A percentile compares a stretch with the other conserved stretches of the same genome.
These are phyloP conservation scores for Candida arabinofermentans DNA, from an alignment of 805 yeast genomes.

Conservation along the genomic window DNA sequence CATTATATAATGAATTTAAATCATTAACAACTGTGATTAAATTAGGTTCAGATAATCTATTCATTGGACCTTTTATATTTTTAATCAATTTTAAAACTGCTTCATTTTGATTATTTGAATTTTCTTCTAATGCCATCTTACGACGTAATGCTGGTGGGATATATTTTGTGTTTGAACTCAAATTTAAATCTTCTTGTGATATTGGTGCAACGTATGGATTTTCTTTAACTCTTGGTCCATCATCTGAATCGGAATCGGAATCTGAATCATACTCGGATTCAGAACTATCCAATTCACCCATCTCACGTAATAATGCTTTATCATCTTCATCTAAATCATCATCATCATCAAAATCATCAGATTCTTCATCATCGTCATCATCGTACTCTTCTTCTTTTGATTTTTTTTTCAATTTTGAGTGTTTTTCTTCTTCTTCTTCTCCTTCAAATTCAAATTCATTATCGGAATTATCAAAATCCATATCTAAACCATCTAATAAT, in stretches of 20 bases:
- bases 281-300: slow-evolving; percentile 29
- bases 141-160: slow-evolving; percentile 85
- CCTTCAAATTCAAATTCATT: neutral
- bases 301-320: slow-evolving; percentile 27
- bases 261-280: slow-evolving; percentile 17
- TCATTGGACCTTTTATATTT: slow-evolving; percentile 76
- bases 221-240: slow-evolving; percentile 42
- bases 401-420: slow-evolving; percentile 16
- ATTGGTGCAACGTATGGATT: slow-evolving; percentile 75
- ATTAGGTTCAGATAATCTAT: slow-evolving; percentile 87
- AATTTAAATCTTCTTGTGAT: slow-evolving; percentile 3
- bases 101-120: slow-evolving; percentile 34
- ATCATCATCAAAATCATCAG: slow-evolving; percentile 30
- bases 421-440: neutral
- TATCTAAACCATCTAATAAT: slow-evolving; percentile 71
- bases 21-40: slow-evolving; percentile 66
- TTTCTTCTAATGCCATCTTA: slow-evolving; percentile 35
- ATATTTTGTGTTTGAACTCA: slow-evolving; percentile 42
- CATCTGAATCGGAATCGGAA: slow-evolving; percentile 18
- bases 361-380: slow-evolving; percentile 13
- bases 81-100: slow-evolving; percentile 49
- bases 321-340: slow-evolving; percentile 31
- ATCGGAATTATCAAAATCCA: slow-evolving; percentile 32
- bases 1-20: slow-evolving; percentile 56
- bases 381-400: slow-evolving; percentile 15